These are phyloP conservation scores for Aspergillus indologenus DNA, from an alignment of 495 filamentous ascomycete species.

Conservation along the genomic window DNA sequence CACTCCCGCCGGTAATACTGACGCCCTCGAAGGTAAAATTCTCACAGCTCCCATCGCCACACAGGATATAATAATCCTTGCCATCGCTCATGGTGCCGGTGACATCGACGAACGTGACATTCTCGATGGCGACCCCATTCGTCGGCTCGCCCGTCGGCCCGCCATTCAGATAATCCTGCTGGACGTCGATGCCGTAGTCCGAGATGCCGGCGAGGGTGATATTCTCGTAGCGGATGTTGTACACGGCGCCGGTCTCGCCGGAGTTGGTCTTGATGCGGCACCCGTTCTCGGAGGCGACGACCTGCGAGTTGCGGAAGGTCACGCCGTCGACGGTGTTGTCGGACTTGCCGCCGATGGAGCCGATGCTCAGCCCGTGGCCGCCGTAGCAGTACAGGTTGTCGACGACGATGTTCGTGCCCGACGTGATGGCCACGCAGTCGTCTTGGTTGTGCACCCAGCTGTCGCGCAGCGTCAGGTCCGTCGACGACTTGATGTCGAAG, in stretches of 20 bases:
- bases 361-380: constrained; percentile 47
- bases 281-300: constrained; percentile 36
- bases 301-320: constrained; percentile 31
- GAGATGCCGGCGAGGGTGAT: constrained; percentile 40
- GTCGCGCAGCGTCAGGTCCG: constrained; percentile 28
- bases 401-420: constrained; percentile 33
- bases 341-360: constrained; percentile 46
- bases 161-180: constrained; percentile 51
- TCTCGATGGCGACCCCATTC: constrained; percentile 42
- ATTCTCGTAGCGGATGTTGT: constrained; percentile 43
- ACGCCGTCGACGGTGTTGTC: constrained; percentile 47
- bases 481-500: constrained; percentile 36
- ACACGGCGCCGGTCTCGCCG: constrained; percentile 38
- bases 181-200: constrained; percentile 46
- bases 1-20: constrained; percentile 39
- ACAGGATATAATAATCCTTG: constrained; percentile 48
- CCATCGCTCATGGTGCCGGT: constrained; percentile 37
- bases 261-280: constrained; percentile 47
- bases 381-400: constrained; percentile 34
- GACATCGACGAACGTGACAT: constrained; percentile 39
- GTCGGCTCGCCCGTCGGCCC: constrained; percentile 43
- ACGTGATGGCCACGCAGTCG: constrained; percentile 45
- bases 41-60: constrained; percentile 44
- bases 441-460: constrained; percentile 42
- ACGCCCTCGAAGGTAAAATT: constrained; percentile 40